Conservation (phyloP, 75 land plant genomes). For the Gnetum montanum region DNA sequence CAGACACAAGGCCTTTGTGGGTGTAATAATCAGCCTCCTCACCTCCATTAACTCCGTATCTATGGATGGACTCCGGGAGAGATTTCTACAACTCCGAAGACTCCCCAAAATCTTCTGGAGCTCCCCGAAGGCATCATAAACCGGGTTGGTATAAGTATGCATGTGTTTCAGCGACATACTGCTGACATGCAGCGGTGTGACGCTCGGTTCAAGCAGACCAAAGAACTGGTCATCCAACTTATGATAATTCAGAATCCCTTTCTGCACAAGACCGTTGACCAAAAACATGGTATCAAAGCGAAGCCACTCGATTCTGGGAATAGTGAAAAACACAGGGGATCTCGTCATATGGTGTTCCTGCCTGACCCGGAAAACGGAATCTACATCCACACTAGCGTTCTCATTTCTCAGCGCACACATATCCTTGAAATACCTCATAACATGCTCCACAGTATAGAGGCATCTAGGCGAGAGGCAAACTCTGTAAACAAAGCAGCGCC, state of each 20-base stretch:
- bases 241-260: slow-evolving; percentile 55
- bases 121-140: slow-evolving; percentile 44
- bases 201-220: slow-evolving; percentile 28
- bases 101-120: slow-evolving; percentile 51
- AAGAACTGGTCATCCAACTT: slow-evolving; percentile 52
- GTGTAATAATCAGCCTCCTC: slow-evolving; percentile 70
- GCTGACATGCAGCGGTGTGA: slow-evolving; percentile 4
- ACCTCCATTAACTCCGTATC: slow-evolving; percentile 40
- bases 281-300: slow-evolving; percentile 49
- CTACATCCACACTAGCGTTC: background rate
- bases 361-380: slow-evolving; percentile 5
- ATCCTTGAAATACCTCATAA: slow-evolving; percentile 28
- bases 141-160: slow-evolving; percentile 37
- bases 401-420: slow-evolving; percentile 16
- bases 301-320: slow-evolving; percentile 22
- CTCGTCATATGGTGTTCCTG: slow-evolving; percentile 28
- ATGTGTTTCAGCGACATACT: slow-evolving; percentile 48
- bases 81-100: slow-evolving; percentile 43
- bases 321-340: slow-evolving; percentile 29
- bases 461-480: slow-evolving; percentile 51
- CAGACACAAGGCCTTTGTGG: slow-evolving; percentile 79
- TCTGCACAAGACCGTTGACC: slow-evolving; percentile 65
- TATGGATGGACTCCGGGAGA: slow-evolving; percentile 12
- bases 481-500: slow-evolving; percentile 53
- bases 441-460: slow-evolving; percentile 31